phyloP scores from a whole-genome alignment of 179 eudicot species.

The Carnegiea gigantea region DNA sequence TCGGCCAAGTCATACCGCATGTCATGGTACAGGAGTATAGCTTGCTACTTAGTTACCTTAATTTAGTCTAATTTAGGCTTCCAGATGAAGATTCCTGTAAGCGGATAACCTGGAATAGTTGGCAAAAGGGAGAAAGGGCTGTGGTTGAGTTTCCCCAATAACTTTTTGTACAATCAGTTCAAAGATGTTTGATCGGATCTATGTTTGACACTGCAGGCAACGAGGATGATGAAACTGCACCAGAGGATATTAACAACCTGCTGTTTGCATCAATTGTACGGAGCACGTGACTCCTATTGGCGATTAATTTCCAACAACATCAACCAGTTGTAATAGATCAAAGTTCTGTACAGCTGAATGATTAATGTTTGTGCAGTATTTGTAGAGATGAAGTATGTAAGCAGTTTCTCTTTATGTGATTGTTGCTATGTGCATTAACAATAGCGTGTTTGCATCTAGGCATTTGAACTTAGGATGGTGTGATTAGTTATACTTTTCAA shows the following conservation, averaged over 20 bases:
- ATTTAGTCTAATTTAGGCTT: background rate
- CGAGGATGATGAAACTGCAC: conserved; percentile 34
- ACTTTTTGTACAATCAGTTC: background rate
- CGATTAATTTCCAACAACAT: background rate
- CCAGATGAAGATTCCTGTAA: background rate
- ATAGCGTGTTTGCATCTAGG: background rate
- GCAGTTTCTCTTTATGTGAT: background rate
- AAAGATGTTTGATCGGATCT: background rate
- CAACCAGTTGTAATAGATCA: background rate
- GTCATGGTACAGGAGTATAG: background rate
- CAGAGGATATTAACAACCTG: conserved; percentile 60
- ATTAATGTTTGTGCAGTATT: background rate
- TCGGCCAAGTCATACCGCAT: background rate
- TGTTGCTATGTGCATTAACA: background rate
- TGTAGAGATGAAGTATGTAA: conserved; percentile 1
- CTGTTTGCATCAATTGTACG: conserved; percentile 65
- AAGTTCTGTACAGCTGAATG: conserved; percentile 4
- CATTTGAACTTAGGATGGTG: too few species aligned
- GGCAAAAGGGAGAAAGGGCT: background rate
- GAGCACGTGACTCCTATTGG: conserved; percentile 22
- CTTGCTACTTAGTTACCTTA: background rate
- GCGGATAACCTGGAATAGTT: background rate
- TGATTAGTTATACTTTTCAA: too few species aligned
- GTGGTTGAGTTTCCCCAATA: too few species aligned
- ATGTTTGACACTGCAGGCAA: conserved; percentile 32